A percentile compares a stretch with the other conserved stretches of the same genome.
Conservation (phyloP, 1,284 basidiomycete species). For the Moniliophthora roreri region DNA sequence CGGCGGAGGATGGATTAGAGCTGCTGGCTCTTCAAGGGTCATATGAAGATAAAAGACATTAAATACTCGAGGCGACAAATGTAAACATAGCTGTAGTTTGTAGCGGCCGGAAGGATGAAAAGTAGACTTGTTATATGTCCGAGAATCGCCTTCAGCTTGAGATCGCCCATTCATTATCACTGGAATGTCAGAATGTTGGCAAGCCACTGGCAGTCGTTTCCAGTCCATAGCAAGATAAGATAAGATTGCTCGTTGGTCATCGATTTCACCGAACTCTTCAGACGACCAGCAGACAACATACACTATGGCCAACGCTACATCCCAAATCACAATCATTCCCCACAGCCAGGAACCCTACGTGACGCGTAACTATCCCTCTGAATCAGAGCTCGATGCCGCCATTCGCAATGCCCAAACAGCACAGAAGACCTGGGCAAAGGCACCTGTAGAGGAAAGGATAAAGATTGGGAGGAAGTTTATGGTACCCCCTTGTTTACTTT, state of each 20-base stretch:
- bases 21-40: no score
- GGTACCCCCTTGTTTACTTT: slow-evolving; percentile 33
- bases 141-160: no score
- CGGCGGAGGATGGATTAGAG: no score
- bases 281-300: background rate
- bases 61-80: no score
- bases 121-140: no score
- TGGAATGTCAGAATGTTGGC: no score
- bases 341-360: slow-evolving; percentile 64
- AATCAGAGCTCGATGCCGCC: slow-evolving; percentile 55
- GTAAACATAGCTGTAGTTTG: no score
- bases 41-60: no score
- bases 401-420: slow-evolving; percentile 62
- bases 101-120: no score
- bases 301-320: slow-evolving; percentile 26
- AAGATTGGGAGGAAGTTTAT: slow-evolving; percentile 76
- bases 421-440: slow-evolving; percentile 73
- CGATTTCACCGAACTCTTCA: background rate
- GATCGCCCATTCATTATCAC: no score
- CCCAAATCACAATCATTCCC: slow-evolving; percentile 70
- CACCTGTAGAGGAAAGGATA: slow-evolving; percentile 71
- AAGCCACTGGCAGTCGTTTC: no score
- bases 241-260: slow-evolving; percentile 1
- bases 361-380: slow-evolving; percentile 55
- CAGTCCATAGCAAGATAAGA: slow-evolving; percentile 1